These are phyloP conservation scores for Polyporus tsugae DNA, from an alignment of 1,284 basidiomycete genomes.

Conservation along the genomic window DNA sequence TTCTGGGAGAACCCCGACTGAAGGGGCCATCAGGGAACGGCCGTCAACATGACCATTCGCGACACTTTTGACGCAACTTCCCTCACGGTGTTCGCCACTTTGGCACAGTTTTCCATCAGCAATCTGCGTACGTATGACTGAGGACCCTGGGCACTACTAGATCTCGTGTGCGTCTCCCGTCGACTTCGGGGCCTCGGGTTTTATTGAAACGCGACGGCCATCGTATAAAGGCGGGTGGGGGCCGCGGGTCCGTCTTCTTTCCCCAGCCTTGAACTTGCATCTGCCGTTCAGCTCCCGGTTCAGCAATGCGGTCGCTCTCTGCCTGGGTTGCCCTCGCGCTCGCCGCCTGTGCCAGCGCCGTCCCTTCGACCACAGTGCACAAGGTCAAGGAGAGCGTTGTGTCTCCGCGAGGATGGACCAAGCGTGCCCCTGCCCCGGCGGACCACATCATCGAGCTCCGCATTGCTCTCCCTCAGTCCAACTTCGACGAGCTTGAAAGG, in stretches of 20 bases:
- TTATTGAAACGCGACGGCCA: background rate
- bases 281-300: slow-evolving; percentile 8
- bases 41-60: background rate
- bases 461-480: slow-evolving; percentile 72
- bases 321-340: slow-evolving; percentile 35
- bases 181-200: background rate
- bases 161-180: background rate
- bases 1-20: background rate
- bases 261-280: slow-evolving; percentile 34
- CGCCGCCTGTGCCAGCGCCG: slow-evolving; percentile 31
- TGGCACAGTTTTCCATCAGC: slow-evolving; percentile 2
- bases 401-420: slow-evolving; percentile 61
- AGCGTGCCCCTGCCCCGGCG: slow-evolving; percentile 51
- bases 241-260: background rate
- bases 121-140: background rate
- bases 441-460: slow-evolving; percentile 62
- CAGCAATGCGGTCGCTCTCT: slow-evolving; percentile 36
- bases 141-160: background rate
- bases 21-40: background rate
- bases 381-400: slow-evolving; percentile 53
- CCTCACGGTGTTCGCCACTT: background rate
- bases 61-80: background rate
- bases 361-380: slow-evolving; percentile 34
- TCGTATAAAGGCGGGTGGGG: slow-evolving; percentile 1
- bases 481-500: slow-evolving; percentile 64